Base-by-base conservation (phyloP, 208 protist genomes). In the Borovskyia barvae region DNA sequence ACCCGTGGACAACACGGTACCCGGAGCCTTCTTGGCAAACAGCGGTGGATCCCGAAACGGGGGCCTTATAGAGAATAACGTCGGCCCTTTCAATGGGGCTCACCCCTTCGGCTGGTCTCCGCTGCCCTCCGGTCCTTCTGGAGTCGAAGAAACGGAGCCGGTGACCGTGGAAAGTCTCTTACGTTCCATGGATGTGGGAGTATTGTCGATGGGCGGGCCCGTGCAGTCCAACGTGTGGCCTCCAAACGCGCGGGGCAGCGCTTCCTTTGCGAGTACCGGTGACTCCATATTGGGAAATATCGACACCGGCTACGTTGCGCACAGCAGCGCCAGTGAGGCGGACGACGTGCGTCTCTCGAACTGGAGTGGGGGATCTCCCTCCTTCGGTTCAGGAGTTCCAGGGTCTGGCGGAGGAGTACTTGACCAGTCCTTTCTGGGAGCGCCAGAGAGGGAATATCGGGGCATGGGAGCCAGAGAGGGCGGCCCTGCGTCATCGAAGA, bases 261-360 rank as follows among this genome's bases (percentile, higher is more conserved):
- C 17, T 2, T 39, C 39, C 20, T 4, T 39, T 9, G n/a, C 35
- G 8, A 15, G 52, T 19, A n/a, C 24, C 36, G n/a, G 22, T 17
- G 25, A 58, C n/a, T 57, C 51, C 2, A 24, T 51, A 8, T 30
- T 58, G 24, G 54, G 55, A n/a, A 54, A 12, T 17, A 3, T 29
- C 5, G 22, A 53, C 32, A 30, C 37, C 28, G 30, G 30, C 37
- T 22, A 54, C 22, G 30, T 28, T 7, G 48, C 55, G 39, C 57
- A 56, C 28, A 41, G 39, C 22, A 19, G 35, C 24, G 47, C 41
- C 7, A 32, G 47, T 43, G 9, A 11, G 7, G 54, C 28, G 2
- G 64, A 71, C 12, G 64, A 64, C 3, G n/a, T 58, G 48, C 64
- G 64, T 12, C 47, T 71, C 14, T 57, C 64, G 1, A 58, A 57